Evolutionary conservation across 2,329 filamentous ascomycete species (phyloP).

Genomic region (Arthroderma sp.): DNA sequence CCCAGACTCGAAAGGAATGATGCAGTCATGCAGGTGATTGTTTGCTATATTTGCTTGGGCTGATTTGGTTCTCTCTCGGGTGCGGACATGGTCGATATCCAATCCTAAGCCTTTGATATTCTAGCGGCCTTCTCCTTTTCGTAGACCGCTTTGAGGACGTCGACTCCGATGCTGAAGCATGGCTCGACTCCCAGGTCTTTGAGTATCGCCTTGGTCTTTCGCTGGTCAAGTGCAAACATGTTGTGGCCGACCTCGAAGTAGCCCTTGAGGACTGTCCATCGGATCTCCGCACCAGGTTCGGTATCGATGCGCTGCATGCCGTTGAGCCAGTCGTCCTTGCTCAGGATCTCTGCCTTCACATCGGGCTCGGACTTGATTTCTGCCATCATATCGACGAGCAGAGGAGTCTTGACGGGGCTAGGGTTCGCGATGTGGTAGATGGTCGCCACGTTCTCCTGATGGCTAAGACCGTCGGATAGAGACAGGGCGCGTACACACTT

Average conservation of each 20-base stretch:
- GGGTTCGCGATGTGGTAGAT: constrained; percentile 10
- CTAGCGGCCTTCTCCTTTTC: constrained; percentile 6
- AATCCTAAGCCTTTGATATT: not conserved
- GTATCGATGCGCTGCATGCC: constrained; percentile 3
- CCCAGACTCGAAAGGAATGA: not conserved
- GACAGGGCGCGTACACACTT: constrained; percentile 4
- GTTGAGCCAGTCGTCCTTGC: constrained; percentile 2
- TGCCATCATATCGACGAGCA: constrained; percentile 7
- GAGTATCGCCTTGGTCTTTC: constrained; percentile 7
- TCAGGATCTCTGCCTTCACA: not conserved
- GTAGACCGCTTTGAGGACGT: constrained; percentile 8
- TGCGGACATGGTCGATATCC: not conserved
- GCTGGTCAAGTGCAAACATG: constrained; percentile 11
- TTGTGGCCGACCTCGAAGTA: constrained; percentile 9
- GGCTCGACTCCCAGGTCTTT: constrained; percentile 9
- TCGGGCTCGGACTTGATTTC: not conserved
- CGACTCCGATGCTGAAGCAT: constrained; percentile 6
- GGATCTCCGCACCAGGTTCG: constrained; percentile 6
- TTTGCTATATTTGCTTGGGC: not conserved
- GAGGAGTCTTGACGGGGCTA: not conserved
- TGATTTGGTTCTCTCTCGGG: not conserved
- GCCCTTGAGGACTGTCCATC: constrained; percentile 7
- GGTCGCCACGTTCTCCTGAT: not conserved
- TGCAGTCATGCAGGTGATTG: not conserved
- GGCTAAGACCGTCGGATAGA: not conserved